phyloP scores from a whole-genome alignment of 345 rosid species.

The Sisymbrium irio region DNA sequence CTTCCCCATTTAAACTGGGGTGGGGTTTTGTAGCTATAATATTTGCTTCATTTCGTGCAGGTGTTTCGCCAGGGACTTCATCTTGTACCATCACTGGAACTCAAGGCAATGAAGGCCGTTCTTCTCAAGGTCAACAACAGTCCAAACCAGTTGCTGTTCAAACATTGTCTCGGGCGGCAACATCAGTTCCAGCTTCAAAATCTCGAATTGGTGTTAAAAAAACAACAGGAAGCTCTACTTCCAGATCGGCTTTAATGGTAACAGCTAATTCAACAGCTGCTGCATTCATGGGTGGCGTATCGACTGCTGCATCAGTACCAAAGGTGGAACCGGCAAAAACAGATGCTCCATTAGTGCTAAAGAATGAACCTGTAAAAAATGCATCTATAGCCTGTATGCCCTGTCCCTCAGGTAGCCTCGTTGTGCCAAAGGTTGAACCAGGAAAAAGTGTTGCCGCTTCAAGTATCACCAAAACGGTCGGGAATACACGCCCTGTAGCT shows the following conservation, averaged over 20 bases:
- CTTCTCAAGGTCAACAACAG: constrained; percentile 43
- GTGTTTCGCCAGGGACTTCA: constrained; percentile 27
- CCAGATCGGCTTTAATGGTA: constrained; percentile 48
- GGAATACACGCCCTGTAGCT: constrained; percentile 37
- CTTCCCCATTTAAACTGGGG: constrained; percentile 5
- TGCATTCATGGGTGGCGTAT: constrained; percentile 58
- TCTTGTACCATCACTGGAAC: constrained; percentile 38
- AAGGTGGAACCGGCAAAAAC: constrained; percentile 44
- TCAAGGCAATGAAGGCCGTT: constrained; percentile 20
- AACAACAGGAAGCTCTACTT: constrained; percentile 36
- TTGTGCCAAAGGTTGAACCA: constrained; percentile 26
- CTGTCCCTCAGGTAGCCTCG: constrained; percentile 12
- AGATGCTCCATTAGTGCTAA: constrained; percentile 54
- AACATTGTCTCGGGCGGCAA: constrained; percentile 34
- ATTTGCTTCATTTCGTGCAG: constrained; percentile 3
- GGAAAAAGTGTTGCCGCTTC: constrained; percentile 18
- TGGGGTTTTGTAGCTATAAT: not conserved
- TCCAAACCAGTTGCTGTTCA: constrained; percentile 35
- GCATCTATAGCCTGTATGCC: not conserved
- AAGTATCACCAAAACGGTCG: constrained; percentile 21
- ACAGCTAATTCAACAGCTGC: constrained; percentile 76
- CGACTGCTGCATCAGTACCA: constrained; percentile 53
- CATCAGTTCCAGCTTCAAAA: constrained; percentile 39
- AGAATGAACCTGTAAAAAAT: constrained; percentile 39
- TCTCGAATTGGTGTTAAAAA: constrained; percentile 40